phyloP scores from a whole-genome alignment of 2,329 filamentous ascomycete genomes.

The Coniochaeta sp. region DNA sequence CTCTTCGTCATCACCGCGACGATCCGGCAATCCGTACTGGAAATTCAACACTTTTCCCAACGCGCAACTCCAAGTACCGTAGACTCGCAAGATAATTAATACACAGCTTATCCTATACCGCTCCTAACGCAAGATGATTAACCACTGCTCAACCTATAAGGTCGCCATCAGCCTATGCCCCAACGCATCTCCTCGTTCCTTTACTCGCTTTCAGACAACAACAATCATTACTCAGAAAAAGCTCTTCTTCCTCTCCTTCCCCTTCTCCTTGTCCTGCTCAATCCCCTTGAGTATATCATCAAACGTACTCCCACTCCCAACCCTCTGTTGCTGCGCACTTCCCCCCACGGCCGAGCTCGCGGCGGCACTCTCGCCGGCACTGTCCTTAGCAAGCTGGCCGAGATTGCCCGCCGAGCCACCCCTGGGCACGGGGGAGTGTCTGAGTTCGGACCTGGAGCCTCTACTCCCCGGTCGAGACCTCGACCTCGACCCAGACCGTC shows the following conservation, averaged over 20 bases:
- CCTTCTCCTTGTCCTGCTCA: slow-evolving; percentile 19
- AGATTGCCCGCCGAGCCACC: slow-evolving; percentile 16
- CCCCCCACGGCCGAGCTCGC: background rate
- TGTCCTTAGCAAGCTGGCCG: slow-evolving; percentile 6
- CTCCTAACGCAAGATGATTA: background rate
- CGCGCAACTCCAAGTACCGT: background rate
- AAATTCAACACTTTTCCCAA: background rate
- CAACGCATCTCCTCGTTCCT: no score
- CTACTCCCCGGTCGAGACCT: slow-evolving; percentile 5
- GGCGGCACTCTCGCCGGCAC: slow-evolving; percentile 2
- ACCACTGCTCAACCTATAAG: background rate
- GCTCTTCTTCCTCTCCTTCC: slow-evolving; percentile 18
- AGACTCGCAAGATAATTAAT: background rate
- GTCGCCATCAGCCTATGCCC: no score
- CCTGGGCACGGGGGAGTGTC: slow-evolving; percentile 4
- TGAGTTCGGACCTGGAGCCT: slow-evolving; percentile 4
- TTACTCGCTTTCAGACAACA: no score
- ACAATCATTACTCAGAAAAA: slow-evolving; percentile 7
- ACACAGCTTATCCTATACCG: background rate
- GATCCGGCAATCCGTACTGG: no score
- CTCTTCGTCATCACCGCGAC: no score
- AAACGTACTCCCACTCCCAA: slow-evolving; percentile 20
- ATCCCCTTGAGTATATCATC: slow-evolving; percentile 29
- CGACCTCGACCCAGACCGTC: background rate
- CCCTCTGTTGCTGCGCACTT: background rate